phyloP scores from a whole-genome alignment of 2,329 filamentous ascomycete genomes.

The Cordyceps militaris region DNA sequence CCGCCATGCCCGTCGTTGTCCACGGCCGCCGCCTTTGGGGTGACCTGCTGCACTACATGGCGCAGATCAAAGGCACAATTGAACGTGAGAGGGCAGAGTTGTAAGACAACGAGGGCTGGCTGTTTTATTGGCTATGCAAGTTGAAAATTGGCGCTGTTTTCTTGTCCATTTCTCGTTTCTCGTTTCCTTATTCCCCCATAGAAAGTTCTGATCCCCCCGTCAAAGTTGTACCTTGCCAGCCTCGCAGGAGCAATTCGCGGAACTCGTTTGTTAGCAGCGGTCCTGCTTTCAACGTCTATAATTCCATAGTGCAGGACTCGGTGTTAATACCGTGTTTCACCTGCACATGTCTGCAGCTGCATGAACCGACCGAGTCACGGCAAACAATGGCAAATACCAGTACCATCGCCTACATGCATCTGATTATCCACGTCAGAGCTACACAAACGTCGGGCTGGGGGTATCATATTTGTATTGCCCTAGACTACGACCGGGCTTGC shows the following conservation, averaged over 20 bases:
- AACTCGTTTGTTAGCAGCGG: no score
- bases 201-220: background rate
- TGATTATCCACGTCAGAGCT: no score
- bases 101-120: constrained; percentile 14
- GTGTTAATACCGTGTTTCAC: no score
- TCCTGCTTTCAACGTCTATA: no score
- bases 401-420: no score
- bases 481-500: constrained; percentile 30
- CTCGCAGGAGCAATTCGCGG: no score
- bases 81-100: constrained; percentile 28
- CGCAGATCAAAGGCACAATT: constrained; percentile 24
- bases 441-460: constrained; percentile 1
- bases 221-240: background rate
- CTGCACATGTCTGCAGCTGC: no score
- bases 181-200: background rate
- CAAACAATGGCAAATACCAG: no score
- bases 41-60: constrained; percentile 25
- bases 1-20: constrained; percentile 49
- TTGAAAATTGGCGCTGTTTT: background rate
- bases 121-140: background rate
- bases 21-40: constrained; percentile 29
- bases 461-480: constrained; percentile 20
- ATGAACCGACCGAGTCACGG: no score
- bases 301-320: no score
- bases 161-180: background rate